Base-by-base conservation (phyloP, 306 rosid genomes). In the Quercus robur region DNA sequence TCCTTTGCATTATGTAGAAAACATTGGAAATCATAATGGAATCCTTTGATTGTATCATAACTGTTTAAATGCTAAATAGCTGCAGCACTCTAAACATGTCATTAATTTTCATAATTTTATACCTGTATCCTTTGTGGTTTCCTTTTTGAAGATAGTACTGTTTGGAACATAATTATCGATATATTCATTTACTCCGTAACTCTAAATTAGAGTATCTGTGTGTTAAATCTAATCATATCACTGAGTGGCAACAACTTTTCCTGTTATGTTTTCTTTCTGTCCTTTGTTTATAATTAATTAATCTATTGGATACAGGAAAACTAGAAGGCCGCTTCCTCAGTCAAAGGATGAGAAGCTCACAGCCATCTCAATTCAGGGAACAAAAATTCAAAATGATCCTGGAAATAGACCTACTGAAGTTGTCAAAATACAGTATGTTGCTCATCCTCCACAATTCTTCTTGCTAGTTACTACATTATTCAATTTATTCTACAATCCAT, bases 231-330 rank as follows among this genome's bases (percentile, higher is more conserved):
- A 7, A 15, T 66, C 51, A 25, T 64, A 49, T 49, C 17, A 49
- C 13, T 49, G 54, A 49, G 54, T 49, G 38, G 71, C 81, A 70
- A 28, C 31, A 62, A 63, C 46, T 25, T 35, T n/a, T 14, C 20
- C 56, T 30, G 46, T 28, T 64, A 41, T 55, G 41, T 17, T 66
- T 30, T 64, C 2, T 55, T 21, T 38, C 31, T 25, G 5, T 57
- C n/a, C 28, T 41, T 20, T 23, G 25, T 75, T 77, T 58, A 17
- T 33, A 49, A n/a, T 57, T 56, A 49, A 75, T 68, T 69, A 33
- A 56, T 71, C 73, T 84, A 77, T 68, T 84, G 81, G 66, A 70
- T 75, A 20, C 41, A 90, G 94, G 83, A 89, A 81, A 85, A 77
- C 78, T 46, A 77, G 76, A 85, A 67, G 78, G 73, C 49, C 84